A percentile compares a stretch with the other conserved stretches of the same genome.
These are phyloP conservation scores for Malassezia slooffiae DNA, from an alignment of 1,284 basidiomycete species.

Conservation along the genomic window DNA sequence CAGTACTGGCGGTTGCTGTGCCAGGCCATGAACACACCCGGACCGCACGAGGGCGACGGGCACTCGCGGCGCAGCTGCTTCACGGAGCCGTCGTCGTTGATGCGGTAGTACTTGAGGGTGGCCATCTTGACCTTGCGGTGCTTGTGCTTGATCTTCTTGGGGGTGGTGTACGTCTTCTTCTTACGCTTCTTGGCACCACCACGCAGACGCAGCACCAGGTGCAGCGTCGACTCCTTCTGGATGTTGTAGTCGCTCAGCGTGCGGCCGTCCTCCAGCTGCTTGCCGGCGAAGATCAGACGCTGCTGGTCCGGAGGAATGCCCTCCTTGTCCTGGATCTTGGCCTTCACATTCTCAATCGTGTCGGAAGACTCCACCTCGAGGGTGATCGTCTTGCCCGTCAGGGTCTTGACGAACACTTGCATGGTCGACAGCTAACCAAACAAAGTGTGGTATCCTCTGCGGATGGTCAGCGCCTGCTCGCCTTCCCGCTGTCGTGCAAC, in stretches of 20 bases:
- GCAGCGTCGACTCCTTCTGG: constrained; percentile 57
- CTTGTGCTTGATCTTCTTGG: constrained; percentile 99
- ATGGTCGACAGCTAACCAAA: constrained; percentile 40
- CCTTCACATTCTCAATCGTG: constrained; percentile 47
- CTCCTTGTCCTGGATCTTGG: constrained; percentile 54
- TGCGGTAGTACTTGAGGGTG: constrained; percentile 99
- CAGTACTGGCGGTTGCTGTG: constrained; percentile 47
- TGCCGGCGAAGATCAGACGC: constrained; percentile 93
- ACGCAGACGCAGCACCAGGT: constrained; percentile 55
- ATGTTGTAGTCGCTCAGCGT: constrained; percentile 57
- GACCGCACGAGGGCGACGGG: constrained; percentile 51
- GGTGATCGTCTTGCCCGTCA: constrained; percentile 48
- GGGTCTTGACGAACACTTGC: constrained; percentile 45
- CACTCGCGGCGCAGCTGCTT: constrained; percentile 97
- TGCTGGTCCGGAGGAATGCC: constrained; percentile 90
- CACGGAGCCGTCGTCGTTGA: constrained; percentile 98
- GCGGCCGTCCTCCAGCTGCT: constrained; percentile 63
- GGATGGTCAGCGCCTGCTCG: not conserved
- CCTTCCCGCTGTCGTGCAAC: not conserved
- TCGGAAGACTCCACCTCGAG: constrained; percentile 48
- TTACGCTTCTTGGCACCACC: constrained; percentile 99
- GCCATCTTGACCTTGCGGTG: constrained; percentile 98
- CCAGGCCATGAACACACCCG: constrained; percentile 45
- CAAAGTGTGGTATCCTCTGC: constrained; percentile 35
- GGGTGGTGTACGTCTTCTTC: constrained; percentile 97